Evolutionary conservation across 2,329 filamentous ascomycete species (phyloP), one percentile per base, ranked within the genome.

Genomic region (Aspergillus sp.): DNA sequence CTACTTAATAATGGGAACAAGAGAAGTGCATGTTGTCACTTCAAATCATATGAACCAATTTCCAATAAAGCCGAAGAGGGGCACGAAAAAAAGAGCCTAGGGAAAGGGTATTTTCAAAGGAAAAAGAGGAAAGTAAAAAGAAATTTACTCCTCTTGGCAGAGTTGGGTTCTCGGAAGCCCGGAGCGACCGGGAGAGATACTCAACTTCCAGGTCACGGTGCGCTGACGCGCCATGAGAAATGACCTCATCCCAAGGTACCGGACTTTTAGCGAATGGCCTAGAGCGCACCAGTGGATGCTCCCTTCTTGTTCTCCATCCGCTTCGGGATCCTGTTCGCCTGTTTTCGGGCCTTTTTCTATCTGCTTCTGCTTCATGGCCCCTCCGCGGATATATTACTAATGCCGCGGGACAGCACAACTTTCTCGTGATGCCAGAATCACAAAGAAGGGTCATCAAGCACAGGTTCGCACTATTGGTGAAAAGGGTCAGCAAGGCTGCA

Each of bases 161-260:
- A 4, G 25, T 58, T 61, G 59, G 32, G 39, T 10, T 49, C 49
- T 59, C 61, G 61, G 63, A 58, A 56, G 57, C 51, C 60, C 62
- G 64, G 62, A 65, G 62, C 49, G 41, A 39, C 59, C 59, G 64
- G 58, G 47, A 56, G 58, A 54, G 10, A 36, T 53, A 63, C 63
- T 61, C 58, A 7, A 23, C 30, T 19, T 19, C 55, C 38, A 60
- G 54, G 63, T 65, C 63, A 62, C 58, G 54, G 17, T 47, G 57
- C 58, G 58, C 58, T 58, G 61, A 52, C 15, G 23, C 52, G 51
- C 63, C 57, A 55, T 60, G 53, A 38, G 45, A 45, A 51, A 63
- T 66, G 64, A 66, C 63, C 59, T 66, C 64, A 66, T 66, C 47
- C 55, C 55, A 63, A 63, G 59, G 64, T 65, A 65, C 64, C 47